Conservation (phyloP, 1,284 basidiomycete genomes). For the Sanghuangporus weigelae region DNA sequence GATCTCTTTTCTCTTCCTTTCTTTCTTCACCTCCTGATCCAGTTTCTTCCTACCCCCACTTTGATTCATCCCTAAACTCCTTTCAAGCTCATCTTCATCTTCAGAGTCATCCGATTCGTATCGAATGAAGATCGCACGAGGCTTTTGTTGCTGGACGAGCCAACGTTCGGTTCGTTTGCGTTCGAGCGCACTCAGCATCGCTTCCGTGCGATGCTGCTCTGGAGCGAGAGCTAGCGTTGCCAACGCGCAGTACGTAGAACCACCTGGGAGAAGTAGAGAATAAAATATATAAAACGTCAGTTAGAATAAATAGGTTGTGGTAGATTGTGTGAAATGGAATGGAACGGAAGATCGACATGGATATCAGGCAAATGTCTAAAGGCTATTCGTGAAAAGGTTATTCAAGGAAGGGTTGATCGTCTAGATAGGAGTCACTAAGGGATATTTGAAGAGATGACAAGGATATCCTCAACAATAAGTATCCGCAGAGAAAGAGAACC, state of each 20-base stretch:
- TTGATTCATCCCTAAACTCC: neutral
- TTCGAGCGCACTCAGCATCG: slow-evolving; percentile 39
- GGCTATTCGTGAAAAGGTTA: neutral
- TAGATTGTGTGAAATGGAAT: neutral
- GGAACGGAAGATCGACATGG: neutral
- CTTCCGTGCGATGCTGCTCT: slow-evolving; percentile 19
- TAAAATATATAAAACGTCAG: neutral
- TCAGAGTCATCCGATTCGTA: neutral
- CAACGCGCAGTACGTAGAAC: slow-evolving; percentile 89
- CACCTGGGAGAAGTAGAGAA: slow-evolving; percentile 46
- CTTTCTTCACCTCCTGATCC: neutral
- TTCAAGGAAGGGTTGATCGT: neutral
- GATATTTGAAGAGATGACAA: neutral
- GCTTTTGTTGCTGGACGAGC: slow-evolving; percentile 67
- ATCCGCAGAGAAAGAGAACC: neutral
- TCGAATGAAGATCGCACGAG: slow-evolving; percentile 20
- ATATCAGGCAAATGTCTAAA: neutral
- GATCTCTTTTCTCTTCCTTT: neutral
- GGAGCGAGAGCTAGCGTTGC: slow-evolving; percentile 65
- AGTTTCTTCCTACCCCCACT: neutral
- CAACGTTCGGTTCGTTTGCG: slow-evolving; percentile 61
- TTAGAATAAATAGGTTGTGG: neutral
- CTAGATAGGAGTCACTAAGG: neutral
- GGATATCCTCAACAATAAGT: neutral
- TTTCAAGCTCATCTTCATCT: neutral